Evolutionary conservation across 2,329 filamentous ascomycete species (phyloP), one percentile per base, ranked within the genome.

Genomic region (Talaromyces sp.): DNA sequence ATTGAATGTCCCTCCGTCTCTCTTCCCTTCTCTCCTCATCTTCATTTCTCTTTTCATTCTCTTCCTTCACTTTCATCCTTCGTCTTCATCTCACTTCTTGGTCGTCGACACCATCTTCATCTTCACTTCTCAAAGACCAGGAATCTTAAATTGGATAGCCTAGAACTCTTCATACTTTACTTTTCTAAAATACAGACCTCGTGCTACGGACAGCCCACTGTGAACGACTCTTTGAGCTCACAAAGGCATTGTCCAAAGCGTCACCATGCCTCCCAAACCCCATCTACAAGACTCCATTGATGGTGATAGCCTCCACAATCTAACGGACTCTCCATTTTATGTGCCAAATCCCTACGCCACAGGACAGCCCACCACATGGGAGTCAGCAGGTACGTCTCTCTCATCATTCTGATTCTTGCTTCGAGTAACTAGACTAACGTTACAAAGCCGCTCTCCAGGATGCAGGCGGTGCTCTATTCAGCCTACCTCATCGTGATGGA

Each of bases 401-500:
- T 13, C 13, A 47, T 47, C 36, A 45, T 45, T 43, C 7, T 15
- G 7, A 34, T 22, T 8, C 61, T 53, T n/a, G n/a, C n/a, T n/a
- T n/a, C n/a, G 49, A 36, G 27, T 63, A 66, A 61, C 38, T 56
- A 8, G 17, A 47, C 62, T 58, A 29, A 56, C 29, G 17, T 25
- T 27, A 13, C 6, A 59, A 27, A 58, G 62, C 17, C 17, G 6
- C 25, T 11, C 53, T 59, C 1, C 53, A 59, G 17, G 40, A 59
- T 19, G 31, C 29, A 25, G 58, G 2, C 13, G 27, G 25, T 10
- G 5, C 38, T 17, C 5, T 2, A 10, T 59, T 51, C 27, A 38
- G 19, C 25, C 25, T 65, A 5, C 45, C 62, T 51, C 29, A 13
- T 5, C 40, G 38, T 22, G 29, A 58, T 58, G 25, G 40, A 11